phyloP scores from a whole-genome alignment of 2,329 filamentous ascomycete genomes.

The Aspergillus terreus region DNA sequence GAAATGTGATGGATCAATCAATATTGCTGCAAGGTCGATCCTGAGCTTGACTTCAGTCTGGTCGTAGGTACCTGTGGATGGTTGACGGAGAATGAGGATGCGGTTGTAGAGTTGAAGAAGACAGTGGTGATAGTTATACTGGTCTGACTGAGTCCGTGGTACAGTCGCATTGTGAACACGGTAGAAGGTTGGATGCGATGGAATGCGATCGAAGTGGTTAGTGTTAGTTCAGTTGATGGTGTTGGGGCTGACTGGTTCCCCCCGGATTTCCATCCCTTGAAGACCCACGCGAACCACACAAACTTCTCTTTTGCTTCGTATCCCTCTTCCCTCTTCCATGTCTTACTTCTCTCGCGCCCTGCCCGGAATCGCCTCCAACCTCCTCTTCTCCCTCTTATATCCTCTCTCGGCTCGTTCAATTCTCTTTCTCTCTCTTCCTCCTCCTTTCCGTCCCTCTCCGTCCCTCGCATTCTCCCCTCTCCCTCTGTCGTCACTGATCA shows the following conservation, averaged over 20 bases:
- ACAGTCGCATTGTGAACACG: too few relatives aligned
- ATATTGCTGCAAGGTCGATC: not conserved
- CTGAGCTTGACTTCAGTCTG: not conserved
- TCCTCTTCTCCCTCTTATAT: not conserved
- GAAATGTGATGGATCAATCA: not conserved
- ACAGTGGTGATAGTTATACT: too few relatives aligned
- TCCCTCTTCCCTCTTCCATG: conserved; percentile 1
- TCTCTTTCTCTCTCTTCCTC: not conserved
- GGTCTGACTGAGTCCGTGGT: too few relatives aligned
- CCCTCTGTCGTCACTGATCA: not conserved
- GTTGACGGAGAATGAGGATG: too few relatives aligned
- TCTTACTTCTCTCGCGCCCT: not conserved
- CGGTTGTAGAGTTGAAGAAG: too few relatives aligned
- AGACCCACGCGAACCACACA: conserved; percentile 1
- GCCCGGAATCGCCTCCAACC: too few relatives aligned
- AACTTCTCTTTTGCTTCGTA: conserved; percentile 1
- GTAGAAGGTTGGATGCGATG: too few relatives aligned
- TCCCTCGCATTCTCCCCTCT: not conserved
- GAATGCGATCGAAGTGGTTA: not conserved
- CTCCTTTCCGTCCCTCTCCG: not conserved
- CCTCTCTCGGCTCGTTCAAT: not conserved
- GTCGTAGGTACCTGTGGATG: too few relatives aligned
- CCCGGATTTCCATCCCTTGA: too few relatives aligned
- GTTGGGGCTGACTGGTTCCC: not conserved
- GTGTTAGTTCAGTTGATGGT: not conserved